Evolutionary conservation across 192 early-diverging fungal species (phyloP), one percentile per base, ranked within the genome.

Genomic region (Phycomyces nitens): DNA sequence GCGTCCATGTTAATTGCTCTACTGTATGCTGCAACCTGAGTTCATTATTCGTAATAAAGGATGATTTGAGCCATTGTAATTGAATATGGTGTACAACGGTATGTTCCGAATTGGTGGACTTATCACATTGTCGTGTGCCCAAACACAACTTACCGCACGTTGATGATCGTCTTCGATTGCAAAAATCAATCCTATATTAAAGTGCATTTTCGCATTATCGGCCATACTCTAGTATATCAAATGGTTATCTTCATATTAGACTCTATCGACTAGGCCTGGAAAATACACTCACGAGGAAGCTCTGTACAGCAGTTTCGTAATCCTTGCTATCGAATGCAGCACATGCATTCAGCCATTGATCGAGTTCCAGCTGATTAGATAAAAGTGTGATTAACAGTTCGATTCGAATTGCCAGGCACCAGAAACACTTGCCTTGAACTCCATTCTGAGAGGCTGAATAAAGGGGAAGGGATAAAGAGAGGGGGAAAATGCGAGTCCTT

Each of bases 201-300:
- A 99, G 74, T 95, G 93, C 53, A 97, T 95, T 76, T 94, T 95
- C 41, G 94, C 87, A 16, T 86, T 88, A 70, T 96, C 92, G 40
- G 95, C 94, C 60, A 99, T 87, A 27, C 74, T 72, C 86, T 89
- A 77, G 14, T 64, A 15, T 56, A n/a, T 23, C 64, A 4, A 62
- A 26, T 12, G 14, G 15, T 56, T 47, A 18, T 47, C 41, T 42
- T 40, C 47, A 24, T 29, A 64, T 57, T 52, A 38, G 41, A 44
- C 20, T 38, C 18, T 39, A 21, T 20, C 20, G 26, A 34, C 20
- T 24, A 54, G 42, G 23, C 21, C 8, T 54, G 29, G 14, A 52
- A 39, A 51, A 1, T n/a, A 21, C 60, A 59, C 76, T 74, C 84
- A 91, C 88, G 59, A 77, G 75, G 63, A 93, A 95, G 29, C 85